These are phyloP conservation scores for Excoecaria cochinchinensis DNA, from an alignment of 345 rosid genomes.

Conservation along the genomic window DNA sequence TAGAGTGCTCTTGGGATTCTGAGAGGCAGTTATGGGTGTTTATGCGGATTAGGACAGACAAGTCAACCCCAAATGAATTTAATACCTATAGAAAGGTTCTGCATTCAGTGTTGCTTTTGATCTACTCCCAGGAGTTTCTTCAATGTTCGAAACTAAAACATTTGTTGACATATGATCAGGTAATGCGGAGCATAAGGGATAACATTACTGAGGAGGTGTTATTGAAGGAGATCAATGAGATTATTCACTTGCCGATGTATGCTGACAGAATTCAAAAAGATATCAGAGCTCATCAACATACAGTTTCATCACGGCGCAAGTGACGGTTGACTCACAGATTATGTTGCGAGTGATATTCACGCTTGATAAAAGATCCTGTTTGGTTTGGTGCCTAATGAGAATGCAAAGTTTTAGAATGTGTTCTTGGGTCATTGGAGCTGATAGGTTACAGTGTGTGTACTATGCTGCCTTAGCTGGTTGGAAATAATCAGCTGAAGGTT, in stretches of 20 bases:
- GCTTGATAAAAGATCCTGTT: background rate
- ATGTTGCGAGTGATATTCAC: no score
- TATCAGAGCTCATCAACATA: constrained; percentile 10
- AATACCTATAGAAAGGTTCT: constrained; percentile 81
- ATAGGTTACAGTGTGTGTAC: background rate
- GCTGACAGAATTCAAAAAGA: constrained; percentile 10
- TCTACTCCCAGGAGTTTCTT: background rate
- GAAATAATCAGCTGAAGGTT: background rate
- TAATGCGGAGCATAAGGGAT: constrained; percentile 30
- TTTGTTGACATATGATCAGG: constrained; percentile 8
- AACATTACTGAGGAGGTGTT: constrained; percentile 28
- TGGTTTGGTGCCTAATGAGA: background rate
- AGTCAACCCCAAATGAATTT: constrained; percentile 75
- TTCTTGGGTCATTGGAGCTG: constrained; percentile 1
- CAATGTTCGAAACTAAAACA: background rate
- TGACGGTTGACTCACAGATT: background rate
- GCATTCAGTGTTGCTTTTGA: background rate
- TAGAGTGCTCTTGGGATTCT: constrained; percentile 78
- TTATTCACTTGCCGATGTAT: constrained; percentile 30
- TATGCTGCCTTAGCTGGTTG: background rate
- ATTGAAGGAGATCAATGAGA: constrained; percentile 24
- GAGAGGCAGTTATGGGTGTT: constrained; percentile 60
- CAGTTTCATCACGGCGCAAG: constrained; percentile 7
- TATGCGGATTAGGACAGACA: constrained; percentile 82
- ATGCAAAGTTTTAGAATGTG: background rate